Evolutionary conservation across 2,329 filamentous ascomycete species (phyloP), one percentile per base, ranked within the genome.

Genomic region (Lecanicillium sp.): DNA sequence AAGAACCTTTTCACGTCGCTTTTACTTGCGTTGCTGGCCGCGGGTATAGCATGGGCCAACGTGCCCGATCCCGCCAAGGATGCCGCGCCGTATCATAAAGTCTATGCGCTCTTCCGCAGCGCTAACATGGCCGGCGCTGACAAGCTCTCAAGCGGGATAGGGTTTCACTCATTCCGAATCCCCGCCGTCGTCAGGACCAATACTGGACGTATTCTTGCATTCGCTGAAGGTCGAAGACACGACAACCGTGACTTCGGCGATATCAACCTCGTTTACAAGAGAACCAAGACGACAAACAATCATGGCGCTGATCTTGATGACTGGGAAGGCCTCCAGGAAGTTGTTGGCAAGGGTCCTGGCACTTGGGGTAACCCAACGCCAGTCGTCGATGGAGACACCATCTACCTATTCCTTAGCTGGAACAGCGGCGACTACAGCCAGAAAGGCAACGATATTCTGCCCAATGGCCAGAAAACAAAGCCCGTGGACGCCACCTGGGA

Each of bases 361-460:
- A 53, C 50, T 10, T 56, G 54, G 54, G 50, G 50, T n/a, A 57
- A 57, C 36, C 53, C 54, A 3, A 54, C 54, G 7, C 41, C 54
- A 3, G 54, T 56, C 17, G 49, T 55, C 6, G 54, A 55, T 38
- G 52, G 51, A 30, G 42, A 44, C 32, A 57, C 52, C 27, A 50
- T 57, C 43, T 57, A 57, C 40, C 48, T 57, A 11, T 57, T 55
- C 37, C 35, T 54, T 37, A 54, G 45, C 36, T 55, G 53, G 54
- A 56, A 57, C 39, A 41, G 38, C 19, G 51, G 42, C 37, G 43
- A 31, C 18, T 53, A 54, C 45, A 55, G 50, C 44, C 54, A 52
- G 31, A 37, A 47, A 4, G 54, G 53, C 33, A 36, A 41, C 20
- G 44, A 49, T 19, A 39, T 18, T 11, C 49, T 54, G 4, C 44